Base-by-base conservation (phyloP, 208 protist genomes). In the Phytomonas serpens region DNA sequence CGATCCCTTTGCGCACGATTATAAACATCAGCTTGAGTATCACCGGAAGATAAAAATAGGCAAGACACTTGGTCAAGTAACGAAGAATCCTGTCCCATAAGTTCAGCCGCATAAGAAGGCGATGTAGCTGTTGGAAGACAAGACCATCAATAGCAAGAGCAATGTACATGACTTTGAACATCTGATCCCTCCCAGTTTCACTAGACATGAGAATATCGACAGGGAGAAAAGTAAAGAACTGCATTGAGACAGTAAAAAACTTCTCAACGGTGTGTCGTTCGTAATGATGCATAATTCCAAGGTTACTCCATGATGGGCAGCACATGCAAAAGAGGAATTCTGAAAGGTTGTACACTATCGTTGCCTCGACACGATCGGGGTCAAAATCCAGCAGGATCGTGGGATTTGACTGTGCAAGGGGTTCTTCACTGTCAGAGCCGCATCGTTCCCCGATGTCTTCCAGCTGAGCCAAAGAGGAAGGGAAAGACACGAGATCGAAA, bases 221-320 rank as follows among this genome's bases (percentile, higher is more conserved):
- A 10, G 88, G 83, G 2, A 80, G 84, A 33, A 78, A 80, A 33
- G 86, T 77, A 27, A 93, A 75, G n/a, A 92, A 52, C 72, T 88
- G 74, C 29, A 93, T 62, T 30, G 85, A 79, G 13, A 77, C 80
- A 40, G 67, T 79, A 75, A 93, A 88, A 32, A 88, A 82, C 38
- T 72, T 75, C 73, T 87, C 80, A 27, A 88, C 76, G 4, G 82
- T 73, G 71, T 71, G 73, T 0, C 84, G 79, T 62, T 93, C 83
- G 73, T 94, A 96, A 64, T 84, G 79, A 38, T 92, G 69, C 10
- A 92, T 67, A 47, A 95, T 83, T 29, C 91, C 91, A 9, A 93
- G 67, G 65, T 93, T 93, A 69, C 85, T 86, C 88, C 91, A 96
- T 72, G 81, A 31, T 33, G 76, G 79, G 38, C 62, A 73, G 81